phyloP scores from a whole-genome alignment of 2,329 filamentous ascomycete genomes.

The Graphiopsis chlorocephala region DNA sequence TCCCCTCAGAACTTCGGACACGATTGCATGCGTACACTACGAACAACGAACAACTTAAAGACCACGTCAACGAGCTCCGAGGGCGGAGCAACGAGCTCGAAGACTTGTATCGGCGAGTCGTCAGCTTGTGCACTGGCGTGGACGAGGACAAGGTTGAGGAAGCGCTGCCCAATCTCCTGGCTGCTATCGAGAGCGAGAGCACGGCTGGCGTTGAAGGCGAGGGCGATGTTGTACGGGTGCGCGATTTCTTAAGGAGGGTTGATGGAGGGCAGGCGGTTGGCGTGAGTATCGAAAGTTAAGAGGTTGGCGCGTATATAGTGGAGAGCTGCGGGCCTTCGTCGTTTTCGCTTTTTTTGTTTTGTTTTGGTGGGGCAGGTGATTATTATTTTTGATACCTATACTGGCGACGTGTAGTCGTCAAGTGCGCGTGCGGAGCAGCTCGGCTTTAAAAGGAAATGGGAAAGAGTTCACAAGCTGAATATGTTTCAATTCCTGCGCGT shows the following conservation, averaged over 20 bases:
- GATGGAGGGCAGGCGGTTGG: slow-evolving; percentile 48
- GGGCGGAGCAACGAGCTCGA: slow-evolving; percentile 81
- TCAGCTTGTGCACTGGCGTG: slow-evolving; percentile 80
- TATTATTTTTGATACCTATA: slow-evolving; percentile 6
- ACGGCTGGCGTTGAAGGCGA: slow-evolving; percentile 21
- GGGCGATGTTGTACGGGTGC: slow-evolving; percentile 70
- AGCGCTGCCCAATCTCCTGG: slow-evolving; percentile 73
- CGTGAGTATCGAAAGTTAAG: background rate
- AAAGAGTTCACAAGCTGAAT: background rate
- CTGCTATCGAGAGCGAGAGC: slow-evolving; percentile 83
- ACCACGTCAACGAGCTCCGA: slow-evolving; percentile 68
- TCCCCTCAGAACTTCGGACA: slow-evolving; percentile 53
- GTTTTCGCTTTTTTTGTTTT: background rate
- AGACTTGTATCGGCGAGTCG: slow-evolving; percentile 81
- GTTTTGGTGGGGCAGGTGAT: background rate
- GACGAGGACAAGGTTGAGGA: slow-evolving; percentile 76
- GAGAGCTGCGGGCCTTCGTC: background rate
- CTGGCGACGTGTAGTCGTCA: background rate
- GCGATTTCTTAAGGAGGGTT: slow-evolving; percentile 76
- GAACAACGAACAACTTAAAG: slow-evolving; percentile 65
- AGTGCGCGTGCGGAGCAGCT: background rate
- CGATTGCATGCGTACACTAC: slow-evolving; percentile 67
- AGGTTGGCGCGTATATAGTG: background rate
- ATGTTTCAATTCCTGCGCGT: too few species aligned
- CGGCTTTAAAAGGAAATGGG: background rate